Base-by-base conservation (phyloP, 192 early-diverging fungal species). In the Gonapodya sp. region DNA sequence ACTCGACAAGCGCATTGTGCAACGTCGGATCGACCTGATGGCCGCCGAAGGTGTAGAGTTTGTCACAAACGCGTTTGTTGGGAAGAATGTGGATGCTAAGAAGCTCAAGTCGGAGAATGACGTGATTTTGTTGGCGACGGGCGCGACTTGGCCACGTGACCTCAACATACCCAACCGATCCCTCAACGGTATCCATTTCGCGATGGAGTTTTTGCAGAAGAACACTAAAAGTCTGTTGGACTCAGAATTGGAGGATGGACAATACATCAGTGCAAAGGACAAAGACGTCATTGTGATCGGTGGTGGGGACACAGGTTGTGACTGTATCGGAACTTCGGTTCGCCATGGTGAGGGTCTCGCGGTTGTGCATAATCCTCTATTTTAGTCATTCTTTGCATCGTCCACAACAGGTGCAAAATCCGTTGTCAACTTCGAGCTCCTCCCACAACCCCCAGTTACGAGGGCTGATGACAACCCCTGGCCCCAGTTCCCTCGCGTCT, bases 101-200 rank as follows among this genome's bases (percentile, higher is more conserved):
- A 86, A 90, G 2, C 86, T 99, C 73, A 87, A 89, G 72, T 84
- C 82, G 1, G 85, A 89, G 46, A 92, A 93, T 84, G 96, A 99
- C 84, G 93, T 93, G 0, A 75, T 98, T 75, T 82, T 99, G 79
- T 80, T 99, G 35, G 95, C 95, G 35, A 96, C 94, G 35, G 97
- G 97, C 36, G 96, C 97, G 8, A 99, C 97, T 1, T 97, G 96
- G 95, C 97, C 97, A 33, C 93, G 97, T 79, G 97, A 99, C 83
- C 87, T 99, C 83, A 86, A 90, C 36, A 95, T 99, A 73, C 94
- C 94, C 24, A 93, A 93, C 84, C 90, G 97, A 36, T 87, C 94
- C 79, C 84, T 95, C 80, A 89, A 95, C 80, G 96, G 96, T 79
- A 92, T 98, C 81, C 94, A 98, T 88, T 99, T 97, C 88, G 97